phyloP scores from a whole-genome alignment of 2,329 filamentous ascomycete species.

The Teratosphaeriaceae sp. region DNA sequence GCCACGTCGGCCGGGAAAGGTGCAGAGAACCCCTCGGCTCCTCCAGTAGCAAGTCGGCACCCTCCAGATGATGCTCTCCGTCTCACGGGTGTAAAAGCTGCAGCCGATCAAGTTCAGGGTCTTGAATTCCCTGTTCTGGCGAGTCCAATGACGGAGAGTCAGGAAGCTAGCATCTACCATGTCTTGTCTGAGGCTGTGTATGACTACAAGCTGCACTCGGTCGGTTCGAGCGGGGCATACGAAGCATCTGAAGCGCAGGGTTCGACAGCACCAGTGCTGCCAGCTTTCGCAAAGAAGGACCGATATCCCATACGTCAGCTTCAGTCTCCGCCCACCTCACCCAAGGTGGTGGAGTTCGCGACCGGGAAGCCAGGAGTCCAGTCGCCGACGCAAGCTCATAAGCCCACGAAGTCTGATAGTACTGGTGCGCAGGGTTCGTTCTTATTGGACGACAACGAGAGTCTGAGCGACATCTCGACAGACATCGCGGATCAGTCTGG shows the following conservation, averaged over 20 bases:
- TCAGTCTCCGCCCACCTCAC: neutral
- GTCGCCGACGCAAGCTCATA: neutral
- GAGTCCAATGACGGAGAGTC: conserved; percentile 25
- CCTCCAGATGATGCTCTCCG: neutral
- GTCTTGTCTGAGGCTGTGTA: conserved; percentile 16
- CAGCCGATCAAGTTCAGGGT: neutral
- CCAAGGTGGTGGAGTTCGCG: conserved; percentile 6
- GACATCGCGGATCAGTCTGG: conserved; percentile 44
- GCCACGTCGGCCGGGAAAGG: neutral
- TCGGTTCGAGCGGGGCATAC: conserved; percentile 4
- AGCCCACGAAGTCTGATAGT: conserved; percentile 6
- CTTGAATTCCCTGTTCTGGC: conserved; percentile 2
- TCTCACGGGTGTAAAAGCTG: neutral
- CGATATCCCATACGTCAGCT: neutral
- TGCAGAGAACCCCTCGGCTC: conserved; percentile 13
- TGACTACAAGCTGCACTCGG: conserved; percentile 2
- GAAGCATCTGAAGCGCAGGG: conserved; percentile 4
- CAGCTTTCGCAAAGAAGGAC: neutral
- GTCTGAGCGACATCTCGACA: conserved; percentile 49
- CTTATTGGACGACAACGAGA: conserved; percentile 48
- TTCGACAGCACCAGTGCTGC: conserved; percentile 4
- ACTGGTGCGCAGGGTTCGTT: conserved; percentile 41
- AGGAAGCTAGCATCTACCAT: conserved; percentile 29
- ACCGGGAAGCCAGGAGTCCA: neutral
- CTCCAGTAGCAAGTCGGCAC: conserved; percentile 3